Conservation (phyloP, 352 stramenopile species). For the Pythium volutum region DNA sequence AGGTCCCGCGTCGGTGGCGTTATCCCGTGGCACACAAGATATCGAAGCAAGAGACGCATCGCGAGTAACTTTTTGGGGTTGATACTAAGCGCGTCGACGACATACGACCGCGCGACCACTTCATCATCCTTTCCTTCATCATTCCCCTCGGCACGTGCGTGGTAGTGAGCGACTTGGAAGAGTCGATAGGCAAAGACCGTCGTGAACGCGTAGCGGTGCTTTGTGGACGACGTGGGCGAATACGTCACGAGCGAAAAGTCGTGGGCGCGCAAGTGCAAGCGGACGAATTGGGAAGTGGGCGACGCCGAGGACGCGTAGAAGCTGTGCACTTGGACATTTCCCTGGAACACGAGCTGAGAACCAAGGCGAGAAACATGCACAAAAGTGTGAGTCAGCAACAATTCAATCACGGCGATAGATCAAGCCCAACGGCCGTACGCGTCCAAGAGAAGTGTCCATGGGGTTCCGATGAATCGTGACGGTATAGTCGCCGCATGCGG, state of each 20-base stretch:
- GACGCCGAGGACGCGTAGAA: not conserved
- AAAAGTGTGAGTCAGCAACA: not conserved
- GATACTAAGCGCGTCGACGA: not conserved
- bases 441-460: slow-evolving; percentile 22
- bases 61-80: not conserved
- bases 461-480: slow-evolving; percentile 21
- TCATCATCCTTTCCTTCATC: not conserved
- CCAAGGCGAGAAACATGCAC: not conserved
- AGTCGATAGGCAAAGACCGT: slow-evolving; percentile 34
- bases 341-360: slow-evolving; percentile 21
- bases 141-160: not conserved
- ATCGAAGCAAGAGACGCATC: slow-evolving; percentile 36
- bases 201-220: slow-evolving; percentile 37
- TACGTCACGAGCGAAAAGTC: slow-evolving; percentile 41
- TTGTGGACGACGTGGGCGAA: slow-evolving; percentile 28
- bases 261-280: slow-evolving; percentile 32
- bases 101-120: slow-evolving; percentile 1
- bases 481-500: not conserved
- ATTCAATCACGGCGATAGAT: not conserved
- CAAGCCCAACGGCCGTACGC: not conserved
- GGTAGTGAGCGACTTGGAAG: slow-evolving; percentile 34
- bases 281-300: slow-evolving; percentile 22
- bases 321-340: slow-evolving; percentile 3
- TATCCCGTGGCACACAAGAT: slow-evolving; percentile 33
- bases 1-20: slow-evolving; percentile 34